Percentiles rank a stretch among this genome's conserved stretches.
Evolutionary conservation across 2,329 filamentous ascomycete genomes (phyloP).

Genomic region (Drechslerella dactyloides): DNA sequence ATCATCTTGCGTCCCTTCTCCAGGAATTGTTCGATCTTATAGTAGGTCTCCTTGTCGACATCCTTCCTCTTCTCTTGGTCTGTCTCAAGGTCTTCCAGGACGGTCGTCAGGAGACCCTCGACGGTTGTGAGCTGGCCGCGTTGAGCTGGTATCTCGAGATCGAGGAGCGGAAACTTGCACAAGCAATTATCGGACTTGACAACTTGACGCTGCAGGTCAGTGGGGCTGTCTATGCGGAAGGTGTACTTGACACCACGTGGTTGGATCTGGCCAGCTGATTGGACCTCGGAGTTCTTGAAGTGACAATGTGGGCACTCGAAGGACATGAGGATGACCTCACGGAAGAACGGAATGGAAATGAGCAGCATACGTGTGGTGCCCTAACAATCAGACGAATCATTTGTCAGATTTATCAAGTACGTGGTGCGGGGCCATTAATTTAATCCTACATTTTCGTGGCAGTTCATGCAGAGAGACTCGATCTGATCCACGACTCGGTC

Average conservation of each 20-base stretch:
- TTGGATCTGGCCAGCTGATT: slow-evolving; percentile 89
- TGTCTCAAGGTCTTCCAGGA: slow-evolving; percentile 79
- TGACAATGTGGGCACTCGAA: slow-evolving; percentile 90
- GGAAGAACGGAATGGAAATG: slow-evolving; percentile 94
- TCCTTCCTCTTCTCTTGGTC: slow-evolving; percentile 83
- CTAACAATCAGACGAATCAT: slow-evolving; percentile 59
- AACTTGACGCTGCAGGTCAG: slow-evolving; percentile 83
- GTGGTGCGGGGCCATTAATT: background rate
- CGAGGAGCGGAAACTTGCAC: slow-evolving; percentile 87
- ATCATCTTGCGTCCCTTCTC: slow-evolving; percentile 77
- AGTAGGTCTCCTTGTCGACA: slow-evolving; percentile 76
- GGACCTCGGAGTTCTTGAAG: slow-evolving; percentile 90
- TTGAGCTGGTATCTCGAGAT: slow-evolving; percentile 89
- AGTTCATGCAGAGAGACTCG: slow-evolving; percentile 86
- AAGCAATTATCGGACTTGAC: slow-evolving; percentile 88
- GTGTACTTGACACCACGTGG: slow-evolving; percentile 84
- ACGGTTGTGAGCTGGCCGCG: slow-evolving; percentile 92
- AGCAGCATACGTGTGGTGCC: slow-evolving; percentile 85
- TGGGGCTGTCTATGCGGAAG: slow-evolving; percentile 73
- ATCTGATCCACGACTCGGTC: slow-evolving; percentile 59
- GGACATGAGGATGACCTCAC: slow-evolving; percentile 96
- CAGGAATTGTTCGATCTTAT: slow-evolving; percentile 79
- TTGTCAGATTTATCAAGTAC: background rate
- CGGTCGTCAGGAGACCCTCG: slow-evolving; percentile 80
- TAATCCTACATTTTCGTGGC: slow-evolving; percentile 71